Conservation (phyloP, 495 filamentous ascomycete species). For the Chlorociboria aeruginascens region DNA sequence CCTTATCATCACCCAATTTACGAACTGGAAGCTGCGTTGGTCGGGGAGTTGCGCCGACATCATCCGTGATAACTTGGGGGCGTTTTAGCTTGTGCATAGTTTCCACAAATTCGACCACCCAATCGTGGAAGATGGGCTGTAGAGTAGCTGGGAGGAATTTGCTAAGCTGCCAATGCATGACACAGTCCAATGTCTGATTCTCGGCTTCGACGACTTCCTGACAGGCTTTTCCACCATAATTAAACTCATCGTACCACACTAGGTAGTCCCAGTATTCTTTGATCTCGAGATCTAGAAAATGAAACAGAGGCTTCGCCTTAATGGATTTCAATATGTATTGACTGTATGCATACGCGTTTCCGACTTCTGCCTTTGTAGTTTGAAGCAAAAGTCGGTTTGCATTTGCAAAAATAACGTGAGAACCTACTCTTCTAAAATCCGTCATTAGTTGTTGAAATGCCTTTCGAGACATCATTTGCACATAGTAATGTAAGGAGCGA, state of each 20-base stretch:
- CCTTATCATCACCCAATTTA: constrained; percentile 43
- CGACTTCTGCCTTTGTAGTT: constrained; percentile 92
- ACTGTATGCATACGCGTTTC: constrained; percentile 91
- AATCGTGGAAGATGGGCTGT: constrained; percentile 79
- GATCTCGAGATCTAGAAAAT: constrained; percentile 95
- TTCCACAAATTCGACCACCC: constrained; percentile 89
- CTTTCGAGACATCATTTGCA: constrained; percentile 95
- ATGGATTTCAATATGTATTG: constrained; percentile 97
- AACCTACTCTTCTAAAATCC: constrained; percentile 91
- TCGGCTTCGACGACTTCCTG: constrained; percentile 70
- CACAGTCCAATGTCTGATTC: constrained; percentile 74
- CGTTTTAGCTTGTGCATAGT: constrained; percentile 81
- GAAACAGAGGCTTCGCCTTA: constrained; percentile 85
- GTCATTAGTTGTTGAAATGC: constrained; percentile 94
- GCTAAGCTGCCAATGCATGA: constrained; percentile 97
- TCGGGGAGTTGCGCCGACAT: constrained; percentile 49
- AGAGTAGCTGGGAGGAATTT: constrained; percentile 74
- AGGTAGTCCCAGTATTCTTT: constrained; percentile 99
- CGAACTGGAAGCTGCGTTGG: constrained; percentile 66
- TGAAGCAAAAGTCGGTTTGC: constrained; percentile 83
- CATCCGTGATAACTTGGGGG: constrained; percentile 37
- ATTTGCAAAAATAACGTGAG: constrained; percentile 84
- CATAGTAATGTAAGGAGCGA: constrained; percentile 90
- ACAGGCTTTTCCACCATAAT: constrained; percentile 92
- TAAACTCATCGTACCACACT: constrained; percentile 98